Conservation (phyloP, 495 filamentous ascomycete species). For the Penicillium robsamsonii region DNA sequence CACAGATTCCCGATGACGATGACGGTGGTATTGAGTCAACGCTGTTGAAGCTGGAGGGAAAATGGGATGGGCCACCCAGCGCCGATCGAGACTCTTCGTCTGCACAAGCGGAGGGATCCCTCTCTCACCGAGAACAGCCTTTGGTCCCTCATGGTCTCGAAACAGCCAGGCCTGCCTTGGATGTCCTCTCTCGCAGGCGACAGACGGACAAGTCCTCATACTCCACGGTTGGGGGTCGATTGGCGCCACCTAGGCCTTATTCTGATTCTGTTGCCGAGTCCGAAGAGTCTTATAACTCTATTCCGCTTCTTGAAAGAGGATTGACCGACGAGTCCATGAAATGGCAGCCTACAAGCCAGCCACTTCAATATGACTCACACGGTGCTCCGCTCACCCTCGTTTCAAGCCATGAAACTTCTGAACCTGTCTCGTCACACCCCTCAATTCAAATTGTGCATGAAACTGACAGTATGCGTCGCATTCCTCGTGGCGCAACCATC, state of each 20-base stretch:
- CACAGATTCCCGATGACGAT: conserved; percentile 85
- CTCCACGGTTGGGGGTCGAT: conserved; percentile 30
- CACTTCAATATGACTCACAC: conserved; percentile 9
- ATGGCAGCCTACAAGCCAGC: conserved; percentile 26
- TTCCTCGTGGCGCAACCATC: conserved; percentile 45
- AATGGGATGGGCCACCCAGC: conserved; percentile 44
- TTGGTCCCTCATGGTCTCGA: neutral
- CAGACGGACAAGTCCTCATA: conserved; percentile 34
- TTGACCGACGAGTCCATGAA: conserved; percentile 59
- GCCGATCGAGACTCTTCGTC: conserved; percentile 4
- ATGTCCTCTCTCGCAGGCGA: conserved; percentile 21
- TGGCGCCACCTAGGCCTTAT: conserved; percentile 35
- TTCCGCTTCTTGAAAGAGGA: conserved; percentile 72
- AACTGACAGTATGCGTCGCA: conserved; percentile 56
- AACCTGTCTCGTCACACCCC: conserved; percentile 42
- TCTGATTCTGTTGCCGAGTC: conserved; percentile 49
- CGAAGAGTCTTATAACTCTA: conserved; percentile 73
- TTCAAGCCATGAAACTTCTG: conserved; percentile 30
- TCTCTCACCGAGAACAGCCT: conserved; percentile 1
- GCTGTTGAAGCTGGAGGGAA: conserved; percentile 88
- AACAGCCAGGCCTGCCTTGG: conserved; percentile 16
- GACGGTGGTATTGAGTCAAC: conserved; percentile 94
- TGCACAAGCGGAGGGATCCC: neutral
- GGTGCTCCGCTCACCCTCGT: conserved; percentile 26
- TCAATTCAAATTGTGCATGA: conserved; percentile 57